These are phyloP conservation scores for Pyricularia pennisetigena DNA, from an alignment of 2,329 filamentous ascomycete species.

Conservation along the genomic window DNA sequence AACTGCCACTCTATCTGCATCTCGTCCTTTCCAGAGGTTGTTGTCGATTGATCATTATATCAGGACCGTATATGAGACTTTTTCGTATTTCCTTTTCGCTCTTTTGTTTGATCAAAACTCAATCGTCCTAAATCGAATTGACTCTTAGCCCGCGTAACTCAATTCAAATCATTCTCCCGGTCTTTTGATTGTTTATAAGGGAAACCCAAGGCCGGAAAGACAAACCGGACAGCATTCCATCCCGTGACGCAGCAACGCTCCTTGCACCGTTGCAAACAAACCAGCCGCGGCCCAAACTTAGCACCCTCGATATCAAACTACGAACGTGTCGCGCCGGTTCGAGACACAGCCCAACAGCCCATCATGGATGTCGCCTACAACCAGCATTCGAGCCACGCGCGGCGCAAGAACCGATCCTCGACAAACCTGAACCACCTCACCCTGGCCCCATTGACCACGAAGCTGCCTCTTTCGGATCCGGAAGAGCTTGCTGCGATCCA, in stretches of 20 bases:
- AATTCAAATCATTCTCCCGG: neutral
- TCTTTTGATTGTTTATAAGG: neutral
- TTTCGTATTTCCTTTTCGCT: neutral
- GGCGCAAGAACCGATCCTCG: constrained; percentile 48
- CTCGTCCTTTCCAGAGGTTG: neutral
- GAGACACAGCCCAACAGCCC: neutral
- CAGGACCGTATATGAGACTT: neutral
- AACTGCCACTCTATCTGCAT: neutral
- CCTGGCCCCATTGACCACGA: constrained; percentile 54
- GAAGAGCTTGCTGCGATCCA: constrained; percentile 32
- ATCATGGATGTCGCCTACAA: constrained; percentile 34
- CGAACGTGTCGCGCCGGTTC: neutral
- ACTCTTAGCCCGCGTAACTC: neutral
- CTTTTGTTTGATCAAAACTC: neutral
- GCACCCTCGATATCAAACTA: neutral
- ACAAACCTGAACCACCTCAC: constrained; percentile 50
- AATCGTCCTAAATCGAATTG: neutral
- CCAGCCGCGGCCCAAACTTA: neutral
- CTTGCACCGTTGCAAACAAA: neutral
- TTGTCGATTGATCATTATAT: neutral
- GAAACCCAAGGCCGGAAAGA: neutral
- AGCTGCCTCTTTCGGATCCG: constrained; percentile 46
- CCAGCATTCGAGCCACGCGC: constrained; percentile 45
- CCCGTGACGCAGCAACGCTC: neutral
- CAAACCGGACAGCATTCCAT: neutral